Base-by-base conservation (phyloP, 1,284 basidiomycete species). In the Cutaneotrichosporon cyanovorans region DNA sequence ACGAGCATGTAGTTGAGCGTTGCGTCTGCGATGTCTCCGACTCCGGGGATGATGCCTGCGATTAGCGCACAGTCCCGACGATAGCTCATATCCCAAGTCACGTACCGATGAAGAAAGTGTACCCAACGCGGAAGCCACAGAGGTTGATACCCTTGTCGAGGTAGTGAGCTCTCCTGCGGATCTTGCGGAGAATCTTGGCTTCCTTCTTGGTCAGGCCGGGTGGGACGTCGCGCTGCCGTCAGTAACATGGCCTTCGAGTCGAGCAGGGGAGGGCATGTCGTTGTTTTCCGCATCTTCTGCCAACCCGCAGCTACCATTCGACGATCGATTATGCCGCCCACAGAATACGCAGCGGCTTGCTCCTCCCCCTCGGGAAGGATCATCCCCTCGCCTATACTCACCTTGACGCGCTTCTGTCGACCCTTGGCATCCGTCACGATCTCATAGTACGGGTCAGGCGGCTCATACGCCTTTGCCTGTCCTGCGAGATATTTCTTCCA, bases 101-200 rank as follows among this genome's bases (percentile, higher is more conserved):
- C 75, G 48, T 46, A 77, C 77, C 78, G 42, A 90, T 84, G 68
- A 85, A 85, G 20, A 85, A 81, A 2, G 75, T 75, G 83, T 84
- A 93, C 5, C 92, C 91, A 53, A 95, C 90, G 9, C 81, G 80
- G 51, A 95, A 71, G 3, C 91, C 89, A 58, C 83, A 87, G 10
- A 96, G 45, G 39, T 68, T 76, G 74, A 96, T 87, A 7, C 87
- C 85, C 70, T 90, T 92, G 76, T 97, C 92, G 46, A 97, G 83
- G 63, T 84, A 81, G 65, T 91, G 89, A 0, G 92, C 91, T 8
- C 91, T 54, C 42, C 76, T 74, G 64, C 87, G 80, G 37, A 92
- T 80, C 16, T 82, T 79, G 57, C 77, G 78, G 42, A 91, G 75
- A 42, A 89, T 82, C 56, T 80, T 81, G n/a, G 78, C 78, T 53